Evolutionary conservation across 2,329 filamentous ascomycete species (phyloP), one percentile per base, ranked within the genome.

Genomic region (Colletotrichum tropicale): DNA sequence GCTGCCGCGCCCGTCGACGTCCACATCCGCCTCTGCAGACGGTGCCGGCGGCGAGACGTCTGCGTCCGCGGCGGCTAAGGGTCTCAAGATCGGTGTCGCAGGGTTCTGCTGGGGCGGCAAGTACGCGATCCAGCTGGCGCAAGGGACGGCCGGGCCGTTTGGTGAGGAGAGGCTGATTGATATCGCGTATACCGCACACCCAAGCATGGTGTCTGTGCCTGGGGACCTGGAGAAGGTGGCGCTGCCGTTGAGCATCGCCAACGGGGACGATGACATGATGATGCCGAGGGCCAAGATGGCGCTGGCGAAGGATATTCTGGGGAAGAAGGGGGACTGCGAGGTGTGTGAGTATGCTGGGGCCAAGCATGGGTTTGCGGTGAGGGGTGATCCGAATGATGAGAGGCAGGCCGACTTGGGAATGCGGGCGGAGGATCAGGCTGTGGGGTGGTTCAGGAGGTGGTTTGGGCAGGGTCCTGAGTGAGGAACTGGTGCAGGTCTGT

Each of bases 101-200:
- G 92, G 91, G 1, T 93, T 91, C 83, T 93, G 91, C 84, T 93
- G 91, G 91, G 91, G 91, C 28, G 92, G 90, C 28, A 89, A 89
- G 76, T 87, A 92, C 77, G 83, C 86, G 4, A 80, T 91, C 10
- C 80, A 86, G n/a, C 86, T 93, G 5, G 18, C 38, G 10, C 73
- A 75, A 21, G 64, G 36, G 26, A 34, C 62, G 21, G 36, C 56
- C 15, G 76, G 76, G 55, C 78, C 77, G 34, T 79, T 82, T 7
- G 79, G 81, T 21, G 82, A 78, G 48, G 80, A 16, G 10, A 18
- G n/a, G 4, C 84, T 92, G 12, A 81, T 91, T 56, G 87, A 91
- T 77, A 89, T 85, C 8, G 89, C 81, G 9, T 91, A 91, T 78
- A 86, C 87, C 1, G 89, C 86, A 12, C 90, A 92, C 78, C 90